Evolutionary conservation across 805 yeast species (phyloP).

Genomic region (Brettanomyces bruxellensis): DNA sequence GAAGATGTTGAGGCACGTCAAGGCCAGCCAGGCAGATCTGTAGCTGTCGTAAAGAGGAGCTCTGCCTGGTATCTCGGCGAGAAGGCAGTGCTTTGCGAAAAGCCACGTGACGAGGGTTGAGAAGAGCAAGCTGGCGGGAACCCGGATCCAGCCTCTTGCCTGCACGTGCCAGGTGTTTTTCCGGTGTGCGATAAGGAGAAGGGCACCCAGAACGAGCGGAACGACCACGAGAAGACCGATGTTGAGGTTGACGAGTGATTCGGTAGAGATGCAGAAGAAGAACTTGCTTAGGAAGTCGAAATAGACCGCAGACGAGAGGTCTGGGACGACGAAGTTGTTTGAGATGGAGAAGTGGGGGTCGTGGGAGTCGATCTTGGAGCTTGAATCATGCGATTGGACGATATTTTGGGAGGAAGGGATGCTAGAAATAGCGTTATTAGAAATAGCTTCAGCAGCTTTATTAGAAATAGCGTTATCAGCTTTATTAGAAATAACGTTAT

Average conservation of each 20-base stretch:
- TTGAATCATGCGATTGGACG: too few species aligned
- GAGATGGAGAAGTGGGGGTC: too few species aligned
- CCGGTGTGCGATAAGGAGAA: constrained; percentile 37
- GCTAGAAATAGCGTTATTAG: too few species aligned
- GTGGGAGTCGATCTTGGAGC: too few species aligned
- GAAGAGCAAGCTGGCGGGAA: constrained; percentile 47
- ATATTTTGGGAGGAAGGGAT: too few species aligned
- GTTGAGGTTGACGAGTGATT: constrained; percentile 41
- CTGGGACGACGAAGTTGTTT: too few species aligned
- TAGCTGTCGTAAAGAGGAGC: constrained; percentile 42
- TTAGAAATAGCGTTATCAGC: too few species aligned
- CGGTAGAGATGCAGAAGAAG: constrained; percentile 45
- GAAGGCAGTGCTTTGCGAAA: constrained; percentile 31
- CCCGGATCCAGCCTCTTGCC: constrained; percentile 39
- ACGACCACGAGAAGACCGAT: constrained; percentile 40
- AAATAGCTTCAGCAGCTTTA: too few species aligned
- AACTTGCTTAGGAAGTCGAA: constrained; percentile 52
- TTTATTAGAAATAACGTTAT: too few species aligned
- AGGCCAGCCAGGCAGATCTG: constrained; percentile 38
- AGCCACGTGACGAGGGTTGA: constrained; percentile 32
- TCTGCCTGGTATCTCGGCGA: constrained; percentile 32
- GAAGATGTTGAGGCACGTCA: constrained; percentile 39
- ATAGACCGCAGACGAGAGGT: too few species aligned
- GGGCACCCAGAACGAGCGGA: constrained; percentile 43
- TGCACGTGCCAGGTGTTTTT: constrained; percentile 40